Percentiles rank a stretch among this genome's conserved stretches.
Conservation (phyloP, 73 alveolate species). For the Tetrahymena thermophila region DNA sequence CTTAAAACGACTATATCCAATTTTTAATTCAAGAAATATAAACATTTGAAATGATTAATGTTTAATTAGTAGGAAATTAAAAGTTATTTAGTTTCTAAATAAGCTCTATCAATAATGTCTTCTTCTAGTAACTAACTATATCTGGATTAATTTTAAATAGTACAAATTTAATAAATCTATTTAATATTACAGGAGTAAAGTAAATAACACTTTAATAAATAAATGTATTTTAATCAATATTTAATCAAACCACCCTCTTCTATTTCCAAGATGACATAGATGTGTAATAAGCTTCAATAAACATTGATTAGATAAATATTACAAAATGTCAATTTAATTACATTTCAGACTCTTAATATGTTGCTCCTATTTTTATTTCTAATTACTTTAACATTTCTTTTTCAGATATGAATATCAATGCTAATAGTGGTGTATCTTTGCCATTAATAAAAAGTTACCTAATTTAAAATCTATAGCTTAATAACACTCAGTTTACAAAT, state of each 20-base stretch:
- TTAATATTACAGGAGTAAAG: neutral
- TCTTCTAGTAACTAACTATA: neutral
- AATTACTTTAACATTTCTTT: too few relatives aligned
- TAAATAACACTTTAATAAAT: neutral
- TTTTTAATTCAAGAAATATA: neutral
- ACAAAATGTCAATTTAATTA: too few relatives aligned
- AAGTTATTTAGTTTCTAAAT: too few relatives aligned
- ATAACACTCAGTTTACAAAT: too few relatives aligned
- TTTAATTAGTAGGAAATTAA: neutral
- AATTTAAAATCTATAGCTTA: neutral
- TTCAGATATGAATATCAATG: too few relatives aligned
- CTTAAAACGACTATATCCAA: too few relatives aligned
- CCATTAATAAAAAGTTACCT: neutral
- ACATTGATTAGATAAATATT: too few relatives aligned
- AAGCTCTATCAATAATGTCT: too few relatives aligned
- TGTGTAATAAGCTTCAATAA: neutral
- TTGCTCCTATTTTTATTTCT: neutral
- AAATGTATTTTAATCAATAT: neutral
- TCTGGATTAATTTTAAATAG: neutral
- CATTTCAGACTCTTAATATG: neutral
- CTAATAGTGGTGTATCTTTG: neutral
- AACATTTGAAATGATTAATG: too few relatives aligned
- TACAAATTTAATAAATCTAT: neutral
- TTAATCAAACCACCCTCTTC: neutral
- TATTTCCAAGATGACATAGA: neutral